Base-by-base conservation (phyloP, 2,329 filamentous ascomycete species). In the Helminthosporium solani region DNA sequence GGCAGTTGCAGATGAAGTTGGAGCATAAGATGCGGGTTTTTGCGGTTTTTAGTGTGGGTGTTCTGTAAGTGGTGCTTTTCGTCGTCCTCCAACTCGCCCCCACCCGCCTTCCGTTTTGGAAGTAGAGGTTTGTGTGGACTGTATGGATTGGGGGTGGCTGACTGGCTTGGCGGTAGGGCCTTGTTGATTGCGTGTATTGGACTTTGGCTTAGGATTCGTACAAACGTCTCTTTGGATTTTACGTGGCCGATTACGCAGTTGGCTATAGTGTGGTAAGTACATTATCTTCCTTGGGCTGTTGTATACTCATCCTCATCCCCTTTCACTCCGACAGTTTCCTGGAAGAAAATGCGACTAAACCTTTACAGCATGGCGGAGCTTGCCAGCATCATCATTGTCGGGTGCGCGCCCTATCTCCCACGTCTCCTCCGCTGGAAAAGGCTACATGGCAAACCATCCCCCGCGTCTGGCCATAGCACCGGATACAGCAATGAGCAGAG, bases 191-290 rank as follows among this genome's bases (percentile, higher is more conserved):
- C 39, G 3, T 30, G 42, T 28, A 33, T 27, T 15, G 44, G 44
- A n/a, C 35, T 43, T 4, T 47, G 39, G 12, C 20, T 47, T 14
- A 39, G 40, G 20, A 33, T 47, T 18, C 16, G 31, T 8, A 21
- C 41, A 14, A 16, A 33, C 18, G 33, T 14, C 5, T 19, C 14
- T 11, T 30, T 34, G 12, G 44, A 47, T 28, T 37, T 37, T 16
- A 47, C 44, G 6, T 47, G 44, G 44, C 20, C 28, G 33, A 35
- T 41, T n/a, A 42, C 44, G n/a, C 42, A 47, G 34, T 31, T 40
- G 7, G 44, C 44, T 14, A 19, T 47, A 25, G 25, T 46, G 11
- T 37, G 39, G 43, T 46, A 46, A 35, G 43, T 34, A 14, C n/a
- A 30, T 27, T n/a, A n/a, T n/a, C n/a, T n/a, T n/a, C n/a, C n/a